Percentiles rank a stretch among this genome's conserved stretches.
Conservation (phyloP, 148 eudicot genomes). For the Cornus florida region DNA sequence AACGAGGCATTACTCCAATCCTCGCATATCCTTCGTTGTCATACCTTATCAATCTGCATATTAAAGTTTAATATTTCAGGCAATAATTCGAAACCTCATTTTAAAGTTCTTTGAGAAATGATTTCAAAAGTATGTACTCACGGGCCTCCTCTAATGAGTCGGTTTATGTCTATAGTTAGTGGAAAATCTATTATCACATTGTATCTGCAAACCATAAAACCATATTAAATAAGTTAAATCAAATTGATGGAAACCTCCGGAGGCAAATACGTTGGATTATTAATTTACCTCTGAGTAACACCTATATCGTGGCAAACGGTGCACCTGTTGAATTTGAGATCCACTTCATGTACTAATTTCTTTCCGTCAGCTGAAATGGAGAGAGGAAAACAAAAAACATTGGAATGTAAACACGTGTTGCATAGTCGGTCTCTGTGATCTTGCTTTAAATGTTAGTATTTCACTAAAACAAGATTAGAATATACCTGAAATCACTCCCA, state of each 20-base stretch:
- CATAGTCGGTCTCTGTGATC: neutral
- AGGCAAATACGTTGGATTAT: neutral
- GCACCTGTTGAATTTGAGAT: conserved; percentile 30
- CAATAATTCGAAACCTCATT: neutral
- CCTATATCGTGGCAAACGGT: conserved; percentile 48
- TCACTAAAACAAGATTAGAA: neutral
- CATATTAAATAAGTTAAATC: neutral
- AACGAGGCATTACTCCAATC: conserved; percentile 48
- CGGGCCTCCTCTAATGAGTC: conserved; percentile 41
- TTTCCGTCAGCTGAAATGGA: conserved; percentile 32
- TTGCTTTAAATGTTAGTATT: neutral
- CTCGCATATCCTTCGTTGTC: conserved; percentile 36
- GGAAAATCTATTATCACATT: conserved; percentile 45
- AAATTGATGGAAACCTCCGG: neutral
- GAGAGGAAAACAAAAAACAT: neutral
- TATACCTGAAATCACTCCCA: conserved; percentile 47
- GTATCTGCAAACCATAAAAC: conserved; percentile 16
- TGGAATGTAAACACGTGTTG: neutral
- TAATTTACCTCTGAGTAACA: conserved; percentile 30
- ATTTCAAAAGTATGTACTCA: conserved; percentile 16
- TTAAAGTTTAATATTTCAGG: neutral
- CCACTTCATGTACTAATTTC: conserved; percentile 45
- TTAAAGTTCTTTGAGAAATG: neutral
- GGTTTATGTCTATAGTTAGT: conserved; percentile 30
- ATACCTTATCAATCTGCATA: conserved; percentile 33